These are phyloP conservation scores for Juglanconis juglandina DNA, from an alignment of 2,329 filamentous ascomycete species.

Conservation along the genomic window DNA sequence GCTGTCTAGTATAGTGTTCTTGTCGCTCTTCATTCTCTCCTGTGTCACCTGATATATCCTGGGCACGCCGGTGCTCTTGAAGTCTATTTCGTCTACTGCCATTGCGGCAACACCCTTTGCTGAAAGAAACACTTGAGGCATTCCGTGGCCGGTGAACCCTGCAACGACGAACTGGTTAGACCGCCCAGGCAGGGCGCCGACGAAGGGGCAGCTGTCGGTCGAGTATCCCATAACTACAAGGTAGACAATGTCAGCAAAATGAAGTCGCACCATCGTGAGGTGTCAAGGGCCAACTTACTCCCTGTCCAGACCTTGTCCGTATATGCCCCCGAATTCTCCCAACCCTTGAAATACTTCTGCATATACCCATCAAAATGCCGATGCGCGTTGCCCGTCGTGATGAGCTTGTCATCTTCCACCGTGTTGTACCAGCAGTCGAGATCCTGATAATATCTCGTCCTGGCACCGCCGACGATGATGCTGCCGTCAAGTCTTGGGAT, in stretches of 20 bases:
- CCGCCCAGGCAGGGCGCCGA: slow-evolving; percentile 40
- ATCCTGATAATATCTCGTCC: slow-evolving; percentile 29
- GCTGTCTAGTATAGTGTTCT: slow-evolving; percentile 16
- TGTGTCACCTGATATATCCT: slow-evolving; percentile 31
- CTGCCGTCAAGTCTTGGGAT: slow-evolving; percentile 38
- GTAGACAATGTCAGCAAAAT: background rate
- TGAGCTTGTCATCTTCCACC: slow-evolving; percentile 38
- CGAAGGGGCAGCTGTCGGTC: slow-evolving; percentile 38
- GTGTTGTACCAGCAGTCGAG: slow-evolving; percentile 39
- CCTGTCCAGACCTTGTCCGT: slow-evolving; percentile 40
- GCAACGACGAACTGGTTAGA: slow-evolving; percentile 41
- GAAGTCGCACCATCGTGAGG: background rate
- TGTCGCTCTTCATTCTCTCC: slow-evolving; percentile 23
- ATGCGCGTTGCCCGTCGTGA: slow-evolving; percentile 31
- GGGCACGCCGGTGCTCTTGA: slow-evolving; percentile 36
- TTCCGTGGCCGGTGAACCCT: slow-evolving; percentile 51
- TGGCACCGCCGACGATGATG: slow-evolving; percentile 42
- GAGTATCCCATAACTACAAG: slow-evolving; percentile 41
- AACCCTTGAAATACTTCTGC: slow-evolving; percentile 42
- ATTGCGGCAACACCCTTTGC: slow-evolving; percentile 40
- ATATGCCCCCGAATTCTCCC: slow-evolving; percentile 39
- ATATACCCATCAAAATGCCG: slow-evolving; percentile 44
- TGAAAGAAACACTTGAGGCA: slow-evolving; percentile 42
- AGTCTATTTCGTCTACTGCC: slow-evolving; percentile 28
- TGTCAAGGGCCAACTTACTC: slow-evolving; percentile 24